phyloP scores from a whole-genome alignment of 768 basidiomycete genomes.

The Psilocybe cubensis region DNA sequence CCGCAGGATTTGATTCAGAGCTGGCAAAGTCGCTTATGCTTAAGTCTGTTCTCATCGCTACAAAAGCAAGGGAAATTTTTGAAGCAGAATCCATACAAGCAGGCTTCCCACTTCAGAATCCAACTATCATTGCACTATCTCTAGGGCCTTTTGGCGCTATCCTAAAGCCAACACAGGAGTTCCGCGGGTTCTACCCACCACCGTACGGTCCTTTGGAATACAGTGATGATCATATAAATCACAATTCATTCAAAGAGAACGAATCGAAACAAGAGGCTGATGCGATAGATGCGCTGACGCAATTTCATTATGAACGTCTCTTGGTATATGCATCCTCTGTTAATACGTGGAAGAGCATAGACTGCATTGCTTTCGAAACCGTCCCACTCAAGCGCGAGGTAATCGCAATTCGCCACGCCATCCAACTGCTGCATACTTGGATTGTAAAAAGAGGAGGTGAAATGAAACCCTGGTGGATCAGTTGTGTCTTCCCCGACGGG shows the following conservation, averaged over 20 bases:
- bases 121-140: conserved; percentile 62
- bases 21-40: conserved; percentile 54
- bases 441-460: conserved; percentile 7
- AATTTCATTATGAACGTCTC: conserved; percentile 69
- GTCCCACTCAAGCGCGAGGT: conserved; percentile 71
- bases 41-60: conserved; percentile 55
- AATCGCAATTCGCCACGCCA: conserved; percentile 63
- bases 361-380: conserved; percentile 79
- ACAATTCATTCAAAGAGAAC: conserved; percentile 43
- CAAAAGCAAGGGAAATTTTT: conserved; percentile 38
- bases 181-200: conserved; percentile 74
- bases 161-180: conserved; percentile 69
- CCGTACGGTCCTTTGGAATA: conserved; percentile 67
- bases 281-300: conserved; percentile 54
- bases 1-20: conserved; percentile 47
- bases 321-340: conserved; percentile 51
- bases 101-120: conserved; percentile 18
- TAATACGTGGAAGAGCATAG: conserved; percentile 57
- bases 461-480: conserved; percentile 78
- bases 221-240: conserved; percentile 34
- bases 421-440: conserved; percentile 40
- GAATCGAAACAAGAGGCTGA: conserved; percentile 31
- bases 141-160: conserved; percentile 78
- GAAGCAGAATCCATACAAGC: conserved; percentile 23
- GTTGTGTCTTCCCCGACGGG: conserved; percentile 61